Percentiles rank a stretch among this genome's conserved stretches.
Conservation (phyloP, 768 basidiomycete species). For the Boletus sensibilis region DNA sequence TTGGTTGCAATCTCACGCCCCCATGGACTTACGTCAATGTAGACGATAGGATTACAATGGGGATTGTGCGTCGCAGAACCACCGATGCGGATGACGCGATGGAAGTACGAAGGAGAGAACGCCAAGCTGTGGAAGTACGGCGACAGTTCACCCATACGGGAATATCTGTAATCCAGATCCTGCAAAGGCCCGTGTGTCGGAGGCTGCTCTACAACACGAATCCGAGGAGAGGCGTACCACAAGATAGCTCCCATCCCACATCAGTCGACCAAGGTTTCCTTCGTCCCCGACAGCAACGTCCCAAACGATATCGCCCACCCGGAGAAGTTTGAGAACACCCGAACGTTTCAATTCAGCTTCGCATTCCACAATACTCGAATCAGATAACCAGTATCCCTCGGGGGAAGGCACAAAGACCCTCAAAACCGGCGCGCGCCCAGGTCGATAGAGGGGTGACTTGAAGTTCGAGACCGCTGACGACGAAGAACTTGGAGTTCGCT, state of each 20-base stretch:
- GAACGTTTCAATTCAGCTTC: slow-evolving; percentile 70
- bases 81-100: slow-evolving; percentile 73
- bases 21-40: slow-evolving; percentile 78
- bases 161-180: slow-evolving; percentile 87
- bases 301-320: slow-evolving; percentile 83
- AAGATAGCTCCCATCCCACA: slow-evolving; percentile 89
- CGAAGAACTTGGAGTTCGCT: slow-evolving; percentile 22
- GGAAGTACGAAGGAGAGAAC: slow-evolving; percentile 87
- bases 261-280: slow-evolving; percentile 75
- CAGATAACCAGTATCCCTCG: slow-evolving; percentile 84
- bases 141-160: slow-evolving; percentile 71
- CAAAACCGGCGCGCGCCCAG: slow-evolving; percentile 71
- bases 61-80: slow-evolving; percentile 36
- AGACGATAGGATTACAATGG: slow-evolving; percentile 59
- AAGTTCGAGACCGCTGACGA: slow-evolving; percentile 36
- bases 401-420: slow-evolving; percentile 84
- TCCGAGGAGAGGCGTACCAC: slow-evolving; percentile 53
- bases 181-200: slow-evolving; percentile 30
- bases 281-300: slow-evolving; percentile 85
- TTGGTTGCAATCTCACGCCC: slow-evolving; percentile 72
- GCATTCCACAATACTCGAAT: slow-evolving; percentile 76
- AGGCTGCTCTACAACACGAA: not conserved
- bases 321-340: slow-evolving; percentile 53
- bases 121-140: slow-evolving; percentile 77
- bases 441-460: slow-evolving; percentile 68